Base-by-base conservation (phyloP, 169 alveolate species). In the Eimeria falciformis region DNA sequence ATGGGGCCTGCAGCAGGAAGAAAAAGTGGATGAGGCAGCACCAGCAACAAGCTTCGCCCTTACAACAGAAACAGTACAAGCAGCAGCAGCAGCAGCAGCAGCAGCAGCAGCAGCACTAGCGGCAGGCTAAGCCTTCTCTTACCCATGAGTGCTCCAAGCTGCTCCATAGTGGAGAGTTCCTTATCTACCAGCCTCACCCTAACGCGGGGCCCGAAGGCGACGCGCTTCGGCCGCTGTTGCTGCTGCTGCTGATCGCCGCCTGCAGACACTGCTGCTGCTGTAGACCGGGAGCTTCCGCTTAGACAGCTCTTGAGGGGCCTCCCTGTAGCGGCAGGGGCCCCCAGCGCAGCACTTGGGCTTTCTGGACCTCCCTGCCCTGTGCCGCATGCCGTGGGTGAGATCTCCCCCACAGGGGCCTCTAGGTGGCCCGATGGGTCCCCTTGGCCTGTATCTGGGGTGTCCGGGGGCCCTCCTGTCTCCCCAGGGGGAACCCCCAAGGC, bases 101-200 rank as follows among this genome's bases (percentile, higher is more conserved):
- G 68, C 4, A 62, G 40, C 85, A 75, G 66, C 37, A 40, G 85
- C 85, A 75, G 45, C 45, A n/a, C 66, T 45, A 27, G 81, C 85
- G 18, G 85, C 66, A 75, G 66, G 66, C 40, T 58, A 43, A 45
- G 66, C 62, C 23, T 43, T 62, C 21, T 33, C 90, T 43, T 37
- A 79, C 96, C 96, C 84, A 94, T 75, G 50, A 93, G 65, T 33
- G 95, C 96, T 12, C 96, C 96, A 23, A 94, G 92, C 45, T 94
- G 93, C 56, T 94, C 96, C 83, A 94, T 94, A 56, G 77, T 84
- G 6, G 96, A 94, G 81, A 94, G 79, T 47, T 94, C 96, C 75
- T 91, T 94, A 66, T 94, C 96, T 45, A 87, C 91, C n/a, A 92
- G 95, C 27, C 95, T 45, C 5, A 94, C 95, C 53, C 94, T 88